Evolutionary conservation across 2,329 filamentous ascomycete species (phyloP).

Genomic region (Aspergillus tanneri): DNA sequence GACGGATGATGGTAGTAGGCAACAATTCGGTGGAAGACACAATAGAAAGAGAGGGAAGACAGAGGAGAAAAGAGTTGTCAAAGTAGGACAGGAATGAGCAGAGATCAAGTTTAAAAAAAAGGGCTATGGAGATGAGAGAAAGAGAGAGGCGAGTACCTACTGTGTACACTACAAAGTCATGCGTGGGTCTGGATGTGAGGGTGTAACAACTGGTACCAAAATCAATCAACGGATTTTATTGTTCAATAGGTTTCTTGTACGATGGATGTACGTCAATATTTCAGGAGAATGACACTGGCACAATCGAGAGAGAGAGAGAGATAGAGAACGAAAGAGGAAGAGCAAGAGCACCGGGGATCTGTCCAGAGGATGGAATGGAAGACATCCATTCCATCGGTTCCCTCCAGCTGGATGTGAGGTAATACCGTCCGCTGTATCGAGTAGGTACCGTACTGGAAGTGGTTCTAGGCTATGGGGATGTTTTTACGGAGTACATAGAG

Average conservation of each 20-base stretch:
- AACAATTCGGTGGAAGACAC: neutral
- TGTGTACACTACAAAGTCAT: conserved; percentile 3
- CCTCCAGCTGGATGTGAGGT: too few species aligned
- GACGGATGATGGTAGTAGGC: conserved; percentile 8
- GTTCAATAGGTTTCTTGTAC: neutral
- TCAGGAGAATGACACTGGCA: neutral
- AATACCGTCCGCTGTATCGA: neutral
- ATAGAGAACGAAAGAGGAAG: neutral
- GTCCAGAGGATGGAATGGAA: neutral
- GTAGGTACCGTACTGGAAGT: neutral
- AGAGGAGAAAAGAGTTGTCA: neutral
- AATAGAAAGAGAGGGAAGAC: neutral
- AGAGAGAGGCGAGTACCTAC: neutral
- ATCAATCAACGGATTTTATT: neutral
- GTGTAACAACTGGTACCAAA: conserved; percentile 4
- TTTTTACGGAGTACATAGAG: neutral
- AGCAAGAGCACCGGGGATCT: neutral
- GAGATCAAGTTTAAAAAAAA: too few species aligned
- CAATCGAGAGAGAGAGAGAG: neutral
- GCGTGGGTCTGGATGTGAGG: conserved; percentile 1
- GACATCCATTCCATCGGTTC: too few species aligned
- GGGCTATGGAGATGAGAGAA: neutral
- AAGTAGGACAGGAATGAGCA: neutral
- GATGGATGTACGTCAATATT: too few species aligned
- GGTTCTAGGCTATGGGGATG: too few species aligned